phyloP scores from a whole-genome alignment of 192 early-diverging fungal species.

The Rhizophagus prolifer region DNA sequence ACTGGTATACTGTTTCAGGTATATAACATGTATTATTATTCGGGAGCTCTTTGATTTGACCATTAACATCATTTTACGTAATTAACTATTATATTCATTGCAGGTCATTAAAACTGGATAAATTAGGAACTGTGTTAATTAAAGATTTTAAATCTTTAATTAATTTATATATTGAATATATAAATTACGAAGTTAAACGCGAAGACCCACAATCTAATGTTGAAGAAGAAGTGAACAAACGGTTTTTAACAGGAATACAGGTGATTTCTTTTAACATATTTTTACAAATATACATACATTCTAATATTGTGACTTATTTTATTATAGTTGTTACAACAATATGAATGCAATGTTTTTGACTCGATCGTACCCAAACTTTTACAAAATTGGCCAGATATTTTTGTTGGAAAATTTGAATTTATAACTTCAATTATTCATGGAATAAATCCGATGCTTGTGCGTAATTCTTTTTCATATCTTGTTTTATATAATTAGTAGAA shows the following conservation, averaged over 20 bases:
- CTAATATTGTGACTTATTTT: neutral
- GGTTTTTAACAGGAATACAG: neutral
- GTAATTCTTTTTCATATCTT: neutral
- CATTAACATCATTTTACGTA: neutral
- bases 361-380: neutral
- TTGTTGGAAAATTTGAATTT: neutral
- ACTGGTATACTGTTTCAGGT: neutral
- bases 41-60: neutral
- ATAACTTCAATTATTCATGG: neutral
- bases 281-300: neutral
- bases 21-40: neutral
- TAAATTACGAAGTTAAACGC: neutral
- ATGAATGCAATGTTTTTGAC: neutral
- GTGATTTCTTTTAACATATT: neutral
- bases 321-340: neutral
- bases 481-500: neutral
- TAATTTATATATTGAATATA: neutral
- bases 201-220: neutral
- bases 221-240: neutral
- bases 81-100: neutral
- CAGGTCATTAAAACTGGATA: neutral
- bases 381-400: neutral
- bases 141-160: neutral
- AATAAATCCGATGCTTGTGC: constrained; percentile 2
- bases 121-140: neutral